Evolutionary conservation across 805 yeast genomes (phyloP).

Genomic region (Tetrapisispora pingtungensis): DNA sequence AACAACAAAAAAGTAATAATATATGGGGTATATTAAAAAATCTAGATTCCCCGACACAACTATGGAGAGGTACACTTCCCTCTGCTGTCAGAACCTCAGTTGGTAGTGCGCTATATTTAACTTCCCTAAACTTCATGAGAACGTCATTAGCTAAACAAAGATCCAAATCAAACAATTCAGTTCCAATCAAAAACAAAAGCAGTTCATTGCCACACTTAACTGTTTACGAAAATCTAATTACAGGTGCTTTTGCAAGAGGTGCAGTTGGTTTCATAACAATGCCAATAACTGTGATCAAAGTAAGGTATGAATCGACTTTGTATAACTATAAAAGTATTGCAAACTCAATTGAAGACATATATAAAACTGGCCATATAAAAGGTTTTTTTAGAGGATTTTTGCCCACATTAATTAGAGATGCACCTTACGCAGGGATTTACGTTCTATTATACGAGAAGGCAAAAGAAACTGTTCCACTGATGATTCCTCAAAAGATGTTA

Average conservation of each 20-base stretch:
- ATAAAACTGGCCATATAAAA: slow-evolving; percentile 37
- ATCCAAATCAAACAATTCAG: slow-evolving; percentile 1
- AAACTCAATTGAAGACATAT: slow-evolving; percentile 52
- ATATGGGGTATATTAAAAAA: slow-evolving; percentile 29
- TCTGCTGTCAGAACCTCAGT: slow-evolving; percentile 82
- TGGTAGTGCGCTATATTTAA: slow-evolving; percentile 80
- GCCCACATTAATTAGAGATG: slow-evolving; percentile 82
- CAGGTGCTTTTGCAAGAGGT: slow-evolving; percentile 76
- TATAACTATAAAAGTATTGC: slow-evolving; percentile 57
- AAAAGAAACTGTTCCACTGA: slow-evolving; percentile 44
- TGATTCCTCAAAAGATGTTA: slow-evolving; percentile 21
- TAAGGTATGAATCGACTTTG: slow-evolving; percentile 74
- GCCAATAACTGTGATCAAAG: slow-evolving; percentile 90
- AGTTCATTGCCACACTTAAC: slow-evolving; percentile 59
- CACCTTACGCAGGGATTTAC: slow-evolving; percentile 93
- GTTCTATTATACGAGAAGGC: slow-evolving; percentile 74
- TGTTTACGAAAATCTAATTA: slow-evolving; percentile 53
- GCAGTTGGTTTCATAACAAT: slow-evolving; percentile 77
- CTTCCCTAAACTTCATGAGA: slow-evolving; percentile 58
- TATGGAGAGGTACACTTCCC: slow-evolving; percentile 94
- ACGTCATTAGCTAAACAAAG: slow-evolving; percentile 30
- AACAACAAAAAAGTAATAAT: slow-evolving; percentile 39
- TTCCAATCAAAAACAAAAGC: slow-evolving; percentile 18
- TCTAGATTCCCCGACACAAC: slow-evolving; percentile 33
- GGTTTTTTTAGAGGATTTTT: slow-evolving; percentile 84